Percentiles rank a stretch among this genome's conserved stretches.
These are phyloP conservation scores for Solanum tacnaense DNA, from an alignment of 257 asterid genomes.

Conservation along the genomic window DNA sequence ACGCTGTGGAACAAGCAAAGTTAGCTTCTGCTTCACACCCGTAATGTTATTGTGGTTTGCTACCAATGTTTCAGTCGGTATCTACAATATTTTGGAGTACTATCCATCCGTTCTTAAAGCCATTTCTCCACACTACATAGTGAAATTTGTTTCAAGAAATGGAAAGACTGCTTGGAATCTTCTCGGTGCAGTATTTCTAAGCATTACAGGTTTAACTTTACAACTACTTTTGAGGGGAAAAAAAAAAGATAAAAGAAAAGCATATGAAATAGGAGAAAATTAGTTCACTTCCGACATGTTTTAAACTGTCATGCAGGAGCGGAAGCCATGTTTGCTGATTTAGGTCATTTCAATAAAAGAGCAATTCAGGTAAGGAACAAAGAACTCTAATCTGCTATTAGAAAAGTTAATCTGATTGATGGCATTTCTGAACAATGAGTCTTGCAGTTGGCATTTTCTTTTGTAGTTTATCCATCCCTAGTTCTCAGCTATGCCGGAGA, in stretches of 20 bases:
- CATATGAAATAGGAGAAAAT: neutral
- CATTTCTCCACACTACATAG: slow-evolving; percentile 46
- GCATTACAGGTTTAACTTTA: slow-evolving; percentile 38
- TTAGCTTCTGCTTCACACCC: slow-evolving; percentile 55
- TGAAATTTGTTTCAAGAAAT: slow-evolving; percentile 29
- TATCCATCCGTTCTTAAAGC: slow-evolving; percentile 44
- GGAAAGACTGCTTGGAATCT: slow-evolving; percentile 42
- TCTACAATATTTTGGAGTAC: slow-evolving; percentile 38
- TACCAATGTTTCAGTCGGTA: slow-evolving; percentile 45
- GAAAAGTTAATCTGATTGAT: neutral
- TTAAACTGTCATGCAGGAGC: slow-evolving; percentile 32
- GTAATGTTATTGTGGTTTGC: slow-evolving; percentile 56
- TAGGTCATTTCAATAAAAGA: slow-evolving; percentile 66
- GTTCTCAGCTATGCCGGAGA: slow-evolving; percentile 58
- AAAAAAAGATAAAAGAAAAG: neutral
- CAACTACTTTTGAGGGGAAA: neutral
- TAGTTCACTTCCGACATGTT: neutral
- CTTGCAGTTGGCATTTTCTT: slow-evolving; percentile 44
- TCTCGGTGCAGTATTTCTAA: slow-evolving; percentile 59
- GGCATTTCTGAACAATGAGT: neutral
- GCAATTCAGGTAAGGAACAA: slow-evolving; percentile 41
- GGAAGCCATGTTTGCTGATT: slow-evolving; percentile 79
- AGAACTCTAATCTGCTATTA: neutral
- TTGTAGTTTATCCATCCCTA: slow-evolving; percentile 60
- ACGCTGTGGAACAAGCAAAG: slow-evolving; percentile 55